Evolutionary conservation across 805 yeast species (phyloP).

Genomic region (Yamadazyma kitorensis): DNA sequence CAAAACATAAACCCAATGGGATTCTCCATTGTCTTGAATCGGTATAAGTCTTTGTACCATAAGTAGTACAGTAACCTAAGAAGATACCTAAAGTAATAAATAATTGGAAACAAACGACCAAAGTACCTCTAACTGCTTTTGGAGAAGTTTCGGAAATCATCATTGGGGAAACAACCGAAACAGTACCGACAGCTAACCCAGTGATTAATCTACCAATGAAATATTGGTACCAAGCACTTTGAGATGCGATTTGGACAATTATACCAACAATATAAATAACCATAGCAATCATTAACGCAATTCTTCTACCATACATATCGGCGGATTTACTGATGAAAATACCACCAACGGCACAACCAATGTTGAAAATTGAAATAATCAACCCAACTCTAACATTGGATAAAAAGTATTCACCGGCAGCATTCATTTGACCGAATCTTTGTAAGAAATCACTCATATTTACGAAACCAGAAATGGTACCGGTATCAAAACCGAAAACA

Average conservation of each 20-base stretch:
- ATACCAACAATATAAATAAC: constrained; percentile 59
- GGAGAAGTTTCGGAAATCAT: constrained; percentile 72
- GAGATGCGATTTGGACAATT: constrained; percentile 56
- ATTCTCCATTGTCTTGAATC: constrained; percentile 65
- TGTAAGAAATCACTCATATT: constrained; percentile 52
- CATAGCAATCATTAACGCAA: constrained; percentile 52
- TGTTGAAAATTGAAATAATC: constrained; percentile 55
- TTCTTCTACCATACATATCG: constrained; percentile 60
- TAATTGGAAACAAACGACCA: constrained; percentile 67
- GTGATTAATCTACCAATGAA: constrained; percentile 62
- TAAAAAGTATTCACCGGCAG: constrained; percentile 39
- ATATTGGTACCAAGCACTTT: constrained; percentile 57
- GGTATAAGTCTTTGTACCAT: constrained; percentile 53
- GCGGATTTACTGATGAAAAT: constrained; percentile 53
- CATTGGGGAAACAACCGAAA: constrained; percentile 65
- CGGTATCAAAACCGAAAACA: constrained; percentile 76
- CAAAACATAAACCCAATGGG: constrained; percentile 55
- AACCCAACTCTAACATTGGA: constrained; percentile 49
- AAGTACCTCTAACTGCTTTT: constrained; percentile 65
- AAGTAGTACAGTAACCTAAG: constrained; percentile 64
- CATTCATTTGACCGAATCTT: constrained; percentile 48
- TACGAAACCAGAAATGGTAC: constrained; percentile 71
- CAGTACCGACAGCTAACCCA: constrained; percentile 77
- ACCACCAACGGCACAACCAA: constrained; percentile 74
- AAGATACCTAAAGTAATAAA: constrained; percentile 70